Evolutionary conservation across 441 rosid species (phyloP).

Genomic region (Corymbia calophylla): DNA sequence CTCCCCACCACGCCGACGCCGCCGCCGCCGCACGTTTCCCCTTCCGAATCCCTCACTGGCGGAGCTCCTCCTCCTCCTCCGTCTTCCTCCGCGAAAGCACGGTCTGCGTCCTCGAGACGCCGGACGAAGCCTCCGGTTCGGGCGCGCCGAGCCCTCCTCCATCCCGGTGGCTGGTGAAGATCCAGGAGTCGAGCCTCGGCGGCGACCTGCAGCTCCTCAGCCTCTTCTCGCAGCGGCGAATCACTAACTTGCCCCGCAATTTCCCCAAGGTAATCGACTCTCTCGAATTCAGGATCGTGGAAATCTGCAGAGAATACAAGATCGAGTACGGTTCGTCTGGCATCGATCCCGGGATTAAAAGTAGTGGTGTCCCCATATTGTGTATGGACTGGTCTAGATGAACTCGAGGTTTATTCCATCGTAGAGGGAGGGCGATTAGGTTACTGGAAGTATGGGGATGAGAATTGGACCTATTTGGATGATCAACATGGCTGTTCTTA

Average conservation of each 20-base stretch:
- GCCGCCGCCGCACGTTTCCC: background rate
- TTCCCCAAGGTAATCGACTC: conserved; percentile 1
- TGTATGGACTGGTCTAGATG: background rate
- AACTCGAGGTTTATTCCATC: background rate
- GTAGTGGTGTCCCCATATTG: conserved; percentile 7
- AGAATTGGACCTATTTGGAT: background rate
- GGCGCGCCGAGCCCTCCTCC: background rate
- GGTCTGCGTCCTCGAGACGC: background rate
- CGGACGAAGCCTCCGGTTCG: background rate
- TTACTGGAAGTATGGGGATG: background rate
- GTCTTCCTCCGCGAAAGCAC: background rate
- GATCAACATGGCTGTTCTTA: background rate
- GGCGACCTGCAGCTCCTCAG: background rate
- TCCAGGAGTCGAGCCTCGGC: background rate
- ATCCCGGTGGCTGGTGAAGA: conserved; percentile 15
- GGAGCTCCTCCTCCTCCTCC: background rate
- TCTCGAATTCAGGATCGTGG: conserved; percentile 7
- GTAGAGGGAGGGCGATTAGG: background rate
- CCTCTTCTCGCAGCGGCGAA: conserved; percentile 6
- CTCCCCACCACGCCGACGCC: background rate
- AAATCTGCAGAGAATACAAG: conserved; percentile 9
- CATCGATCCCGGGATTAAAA: background rate
- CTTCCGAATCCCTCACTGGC: background rate
- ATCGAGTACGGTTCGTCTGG: background rate
- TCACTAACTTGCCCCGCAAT: background rate